Evolutionary conservation across 2,329 filamentous ascomycete genomes (phyloP).

Genomic region (Scopulariopsis brevicaulis): DNA sequence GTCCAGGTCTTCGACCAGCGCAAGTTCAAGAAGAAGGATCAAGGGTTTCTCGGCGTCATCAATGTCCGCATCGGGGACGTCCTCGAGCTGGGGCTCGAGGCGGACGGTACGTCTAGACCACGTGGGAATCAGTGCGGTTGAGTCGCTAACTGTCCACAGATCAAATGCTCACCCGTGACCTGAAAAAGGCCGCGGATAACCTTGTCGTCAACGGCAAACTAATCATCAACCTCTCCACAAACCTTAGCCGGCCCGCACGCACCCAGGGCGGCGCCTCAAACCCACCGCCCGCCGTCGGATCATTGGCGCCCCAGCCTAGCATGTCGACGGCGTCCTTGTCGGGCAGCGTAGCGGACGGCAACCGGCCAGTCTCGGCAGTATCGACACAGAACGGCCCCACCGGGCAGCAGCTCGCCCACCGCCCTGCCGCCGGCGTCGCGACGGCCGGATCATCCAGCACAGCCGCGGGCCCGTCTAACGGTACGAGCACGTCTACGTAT

Average conservation of each 20-base stretch:
- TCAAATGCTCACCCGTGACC: conserved; percentile 95
- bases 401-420: conserved; percentile 27
- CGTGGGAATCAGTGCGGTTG: neutral
- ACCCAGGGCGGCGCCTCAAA: conserved; percentile 11
- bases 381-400: conserved; percentile 33
- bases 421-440: conserved; percentile 30
- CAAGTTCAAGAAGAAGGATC: conserved; percentile 99
- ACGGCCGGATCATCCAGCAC: conserved; percentile 12
- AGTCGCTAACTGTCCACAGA: conserved; percentile 41
- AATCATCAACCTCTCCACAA: conserved; percentile 92
- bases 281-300: neutral
- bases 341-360: neutral
- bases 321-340: conserved; percentile 6
- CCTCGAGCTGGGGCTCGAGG: conserved; percentile 78
- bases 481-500: neutral
- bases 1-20: conserved; percentile 99
- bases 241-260: conserved; percentile 60
- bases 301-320: conserved; percentile 1
- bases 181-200: conserved; percentile 97
- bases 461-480: neutral
- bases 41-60: conserved; percentile 94
- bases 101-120: conserved; percentile 59
- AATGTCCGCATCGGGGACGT: conserved; percentile 93
- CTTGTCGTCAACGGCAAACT: conserved; percentile 95
- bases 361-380: conserved; percentile 32